Percentiles rank a stretch among this genome's conserved stretches.
phyloP scores from a whole-genome alignment of 2,329 filamentous ascomycete species.

The Elsinoe arachidis region DNA sequence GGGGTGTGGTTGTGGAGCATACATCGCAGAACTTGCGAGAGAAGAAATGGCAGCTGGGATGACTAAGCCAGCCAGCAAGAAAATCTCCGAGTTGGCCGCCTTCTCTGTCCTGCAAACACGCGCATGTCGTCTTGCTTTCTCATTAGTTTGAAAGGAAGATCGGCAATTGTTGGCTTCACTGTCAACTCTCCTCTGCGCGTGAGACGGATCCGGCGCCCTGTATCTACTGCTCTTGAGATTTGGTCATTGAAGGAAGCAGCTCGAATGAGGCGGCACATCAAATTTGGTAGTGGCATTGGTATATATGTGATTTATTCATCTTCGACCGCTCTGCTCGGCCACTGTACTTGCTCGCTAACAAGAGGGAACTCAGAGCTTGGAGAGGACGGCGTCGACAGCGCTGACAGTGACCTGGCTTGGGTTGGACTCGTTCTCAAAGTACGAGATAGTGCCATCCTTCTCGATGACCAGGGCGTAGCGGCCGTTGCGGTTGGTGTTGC shows the following conservation, averaged over 20 bases:
- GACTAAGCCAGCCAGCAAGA: slow-evolving; percentile 11
- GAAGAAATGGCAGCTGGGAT: not conserved
- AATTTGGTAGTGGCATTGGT: not conserved
- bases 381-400: slow-evolving; percentile 39
- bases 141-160: slow-evolving; percentile 17
- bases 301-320: not conserved
- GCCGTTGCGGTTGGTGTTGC: slow-evolving; percentile 60
- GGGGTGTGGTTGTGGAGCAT: slow-evolving; percentile 11
- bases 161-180: slow-evolving; percentile 34
- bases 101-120: slow-evolving; percentile 21
- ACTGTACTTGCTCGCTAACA: no score
- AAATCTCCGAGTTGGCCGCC: not conserved
- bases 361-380: slow-evolving; percentile 35
- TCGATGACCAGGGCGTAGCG: slow-evolving; percentile 73
- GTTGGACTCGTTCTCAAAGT: slow-evolving; percentile 64
- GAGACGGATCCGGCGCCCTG: slow-evolving; percentile 38
- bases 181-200: slow-evolving; percentile 32
- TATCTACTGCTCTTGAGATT: slow-evolving; percentile 45
- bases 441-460: slow-evolving; percentile 71
- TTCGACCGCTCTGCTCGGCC: not conserved
- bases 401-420: slow-evolving; percentile 40
- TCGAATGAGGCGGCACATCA: slow-evolving; percentile 42
- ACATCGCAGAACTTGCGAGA: slow-evolving; percentile 6
- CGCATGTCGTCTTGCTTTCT: slow-evolving; percentile 27
- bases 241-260: slow-evolving; percentile 39